phyloP scores from a whole-genome alignment of 805 yeast species.

The Nadsonia fulvescens region DNA sequence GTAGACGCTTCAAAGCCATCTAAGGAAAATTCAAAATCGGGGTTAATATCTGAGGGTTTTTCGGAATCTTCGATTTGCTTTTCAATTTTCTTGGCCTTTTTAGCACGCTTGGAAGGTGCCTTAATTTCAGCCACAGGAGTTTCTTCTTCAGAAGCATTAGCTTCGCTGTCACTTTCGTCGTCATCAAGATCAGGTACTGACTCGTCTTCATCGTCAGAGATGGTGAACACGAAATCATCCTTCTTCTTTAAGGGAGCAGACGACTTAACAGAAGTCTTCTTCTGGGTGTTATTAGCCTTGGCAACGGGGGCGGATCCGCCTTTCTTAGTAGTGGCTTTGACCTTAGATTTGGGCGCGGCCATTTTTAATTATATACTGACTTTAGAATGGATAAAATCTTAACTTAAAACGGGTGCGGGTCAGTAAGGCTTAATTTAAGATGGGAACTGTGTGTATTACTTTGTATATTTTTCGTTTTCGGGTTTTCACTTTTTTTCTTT shows the following conservation, averaged over 20 bases:
- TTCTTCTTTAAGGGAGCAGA: constrained; percentile 1
- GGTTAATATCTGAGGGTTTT: constrained; percentile 34
- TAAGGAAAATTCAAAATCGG: constrained; percentile 51
- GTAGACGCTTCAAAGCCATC: constrained; percentile 24
- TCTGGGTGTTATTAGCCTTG: no score
- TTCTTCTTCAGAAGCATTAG: constrained; percentile 10
- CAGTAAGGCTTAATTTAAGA: no score
- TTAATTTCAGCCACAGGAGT: constrained; percentile 9
- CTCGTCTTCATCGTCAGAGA: constrained; percentile 65
- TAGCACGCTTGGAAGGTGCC: constrained; percentile 6
- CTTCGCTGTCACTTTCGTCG: constrained; percentile 24
- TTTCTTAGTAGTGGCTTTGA: no score
- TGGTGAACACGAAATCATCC: constrained; percentile 54
- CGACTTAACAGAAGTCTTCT: no score
- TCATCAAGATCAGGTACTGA: constrained; percentile 34
- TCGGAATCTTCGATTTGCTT: constrained; percentile 20
- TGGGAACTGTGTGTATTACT: no score
- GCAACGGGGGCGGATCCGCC: no score
- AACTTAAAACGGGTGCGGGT: no score
- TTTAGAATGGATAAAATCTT: no score
- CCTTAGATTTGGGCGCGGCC: no score
- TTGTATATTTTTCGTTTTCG: no score
- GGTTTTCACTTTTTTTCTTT: no score
- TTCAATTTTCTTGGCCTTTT: constrained; percentile 13
- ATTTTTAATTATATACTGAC: no score